A percentile compares a stretch with the other conserved stretches of the same genome.
Conservation (phyloP, 768 basidiomycete genomes). For the Coprinellus micaceus region DNA sequence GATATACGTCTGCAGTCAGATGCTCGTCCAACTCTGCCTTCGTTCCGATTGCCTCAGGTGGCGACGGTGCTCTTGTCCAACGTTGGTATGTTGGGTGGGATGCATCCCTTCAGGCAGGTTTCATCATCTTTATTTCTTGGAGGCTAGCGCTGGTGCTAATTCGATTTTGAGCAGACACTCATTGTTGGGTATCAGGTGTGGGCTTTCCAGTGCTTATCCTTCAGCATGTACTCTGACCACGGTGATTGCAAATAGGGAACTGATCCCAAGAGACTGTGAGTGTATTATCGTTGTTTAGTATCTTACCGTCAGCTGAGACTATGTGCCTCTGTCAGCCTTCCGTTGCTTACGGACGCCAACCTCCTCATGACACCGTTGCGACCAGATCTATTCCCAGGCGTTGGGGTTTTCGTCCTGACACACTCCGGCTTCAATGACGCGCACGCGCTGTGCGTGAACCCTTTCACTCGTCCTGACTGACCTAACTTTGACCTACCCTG, state of each 20-base stretch:
- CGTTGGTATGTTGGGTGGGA: conserved; percentile 48
- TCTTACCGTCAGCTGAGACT: too few species aligned
- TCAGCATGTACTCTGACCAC: too few species aligned
- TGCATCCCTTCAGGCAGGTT: conserved; percentile 24
- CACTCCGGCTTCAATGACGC: conserved; percentile 53
- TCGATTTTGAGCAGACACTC: conserved; percentile 22
- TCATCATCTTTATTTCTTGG: background rate
- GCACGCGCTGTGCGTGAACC: conserved; percentile 34
- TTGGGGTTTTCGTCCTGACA: conserved; percentile 40
- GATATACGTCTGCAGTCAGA: background rate
- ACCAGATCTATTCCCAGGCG: conserved; percentile 51
- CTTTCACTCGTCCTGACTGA: background rate
- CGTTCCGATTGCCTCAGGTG: conserved; percentile 46
- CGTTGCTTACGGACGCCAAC: conserved; percentile 43
- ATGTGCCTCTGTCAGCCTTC: conserved; percentile 35
- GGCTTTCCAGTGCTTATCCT: too few species aligned
- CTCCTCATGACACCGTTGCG: conserved; percentile 38
- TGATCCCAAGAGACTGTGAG: conserved; percentile 14
- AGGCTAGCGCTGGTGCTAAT: background rate
- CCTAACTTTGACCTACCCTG: background rate
- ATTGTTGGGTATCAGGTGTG: conserved; percentile 30
- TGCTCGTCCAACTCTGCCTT: conserved; percentile 24
- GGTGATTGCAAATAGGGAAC: conserved; percentile 5
- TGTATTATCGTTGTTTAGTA: background rate
- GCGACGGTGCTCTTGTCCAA: conserved; percentile 39